These are phyloP conservation scores for Syzygium oleosum DNA, from an alignment of 345 rosid species.

Conservation along the genomic window DNA sequence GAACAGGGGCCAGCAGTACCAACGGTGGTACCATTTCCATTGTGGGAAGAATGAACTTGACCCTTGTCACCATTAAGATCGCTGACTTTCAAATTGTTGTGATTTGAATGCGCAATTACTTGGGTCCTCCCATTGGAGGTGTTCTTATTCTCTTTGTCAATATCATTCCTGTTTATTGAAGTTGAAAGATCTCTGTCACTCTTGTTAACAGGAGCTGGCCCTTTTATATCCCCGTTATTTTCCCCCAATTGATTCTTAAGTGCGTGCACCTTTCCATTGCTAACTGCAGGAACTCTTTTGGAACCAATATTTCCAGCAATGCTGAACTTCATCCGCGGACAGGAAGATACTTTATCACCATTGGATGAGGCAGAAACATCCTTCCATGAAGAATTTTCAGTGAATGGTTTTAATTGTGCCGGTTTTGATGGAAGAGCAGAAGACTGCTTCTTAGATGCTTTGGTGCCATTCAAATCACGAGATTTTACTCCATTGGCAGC, in stretches of 20 bases:
- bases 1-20: conserved; percentile 9
- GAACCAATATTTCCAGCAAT: conserved; percentile 46
- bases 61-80: neutral
- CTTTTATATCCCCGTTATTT: conserved; percentile 26
- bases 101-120: neutral
- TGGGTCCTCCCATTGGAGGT: conserved; percentile 13
- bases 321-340: conserved; percentile 41
- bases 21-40: conserved; percentile 18
- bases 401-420: conserved; percentile 16
- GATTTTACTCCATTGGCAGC: conserved; percentile 52
- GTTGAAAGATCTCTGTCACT: conserved; percentile 28
- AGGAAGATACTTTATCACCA: conserved; percentile 50
- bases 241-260: conserved; percentile 30
- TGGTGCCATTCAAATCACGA: conserved; percentile 40
- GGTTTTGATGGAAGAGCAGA: conserved; percentile 26
- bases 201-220: conserved; percentile 18
- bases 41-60: conserved; percentile 8
- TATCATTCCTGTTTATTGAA: conserved; percentile 13
- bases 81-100: neutral
- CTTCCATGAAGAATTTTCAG: conserved; percentile 30
- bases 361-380: conserved; percentile 24
- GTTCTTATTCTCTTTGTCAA: conserved; percentile 24
- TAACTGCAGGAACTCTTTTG: conserved; percentile 31
- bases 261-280: conserved; percentile 37
- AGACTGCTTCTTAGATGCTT: conserved; percentile 27